Evolutionary conservation across 2,329 filamentous ascomycete species (phyloP).

Genomic region (Cladophialophora chaetospira): DNA sequence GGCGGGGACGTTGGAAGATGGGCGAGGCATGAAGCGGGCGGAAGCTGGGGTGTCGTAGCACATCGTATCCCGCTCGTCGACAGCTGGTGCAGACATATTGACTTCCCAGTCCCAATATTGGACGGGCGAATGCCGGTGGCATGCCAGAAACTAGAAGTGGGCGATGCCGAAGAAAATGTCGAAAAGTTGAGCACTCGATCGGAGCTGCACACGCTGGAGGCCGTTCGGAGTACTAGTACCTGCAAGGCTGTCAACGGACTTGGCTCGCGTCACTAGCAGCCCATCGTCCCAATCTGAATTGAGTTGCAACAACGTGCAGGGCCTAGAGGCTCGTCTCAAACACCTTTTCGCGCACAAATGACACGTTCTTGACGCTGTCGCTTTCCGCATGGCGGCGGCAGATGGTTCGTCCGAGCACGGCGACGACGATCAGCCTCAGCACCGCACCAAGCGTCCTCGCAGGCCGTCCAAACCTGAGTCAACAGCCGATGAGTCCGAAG

Average conservation of each 20-base stretch:
- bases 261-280: constrained; percentile 25
- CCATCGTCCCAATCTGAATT: too few species aligned
- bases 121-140: constrained; percentile 16
- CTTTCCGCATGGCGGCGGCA: constrained; percentile 33
- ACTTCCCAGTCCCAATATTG: constrained; percentile 10
- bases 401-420: constrained; percentile 35
- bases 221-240: too few species aligned
- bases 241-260: constrained; percentile 17
- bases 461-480: constrained; percentile 11
- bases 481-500: constrained; percentile 33
- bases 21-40: constrained; percentile 41
- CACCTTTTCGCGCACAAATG: too few species aligned
- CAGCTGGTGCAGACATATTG: constrained; percentile 36
- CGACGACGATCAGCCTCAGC: constrained; percentile 21
- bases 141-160: neutral
- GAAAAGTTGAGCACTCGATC: neutral
- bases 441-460: neutral
- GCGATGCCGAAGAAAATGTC: neutral
- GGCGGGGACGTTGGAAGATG: constrained; percentile 47
- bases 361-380: constrained; percentile 16
- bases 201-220: neutral
- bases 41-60: constrained; percentile 37
- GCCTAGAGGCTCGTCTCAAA: too few species aligned
- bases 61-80: constrained; percentile 35
- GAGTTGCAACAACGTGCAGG: too few species aligned